Evolutionary conservation across 176 grass and related monocot genomes (phyloP), one percentile per base, ranked within the genome.

Genomic region (Carex parvula): DNA sequence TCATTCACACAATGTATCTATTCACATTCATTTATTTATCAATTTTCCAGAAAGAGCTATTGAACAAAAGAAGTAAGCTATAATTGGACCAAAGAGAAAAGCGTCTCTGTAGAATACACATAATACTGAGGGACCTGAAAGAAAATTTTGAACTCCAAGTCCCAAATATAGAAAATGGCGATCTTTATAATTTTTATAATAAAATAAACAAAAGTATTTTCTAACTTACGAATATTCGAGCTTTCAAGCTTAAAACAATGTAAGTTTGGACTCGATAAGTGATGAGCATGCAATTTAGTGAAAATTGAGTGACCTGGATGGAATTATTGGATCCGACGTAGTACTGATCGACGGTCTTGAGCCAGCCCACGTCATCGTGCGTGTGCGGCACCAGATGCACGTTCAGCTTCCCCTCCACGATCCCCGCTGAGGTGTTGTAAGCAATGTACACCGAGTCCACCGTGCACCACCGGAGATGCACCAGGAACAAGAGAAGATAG

Each of bases 271-370:
- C 3, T 33, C 1, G 4, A 52, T 68, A 60, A 84, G 22, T 2
- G 26, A 62, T 22, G 9, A 4, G n/a, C 1, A 61, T n/a, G 57
- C 57, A 81, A 81, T 61, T 61, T 9, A 81, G 29, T 39, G 30
- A 12, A 12, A 53, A 81, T 46, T 41, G 58, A 83, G 5, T 22
- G 80, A 94, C 92, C 92, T 94, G 90, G 81, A 94, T 94, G 87
- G 92, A 94, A 64, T 94, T 94, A 85, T 94, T 94, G 83, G 92
- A 94, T 55, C 92, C 92, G 13, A 94, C 92, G 72, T 91, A 94
- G 87, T 94, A 94, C 89, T 94, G 92, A 64, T 94, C 92, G 15
- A 94, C 81, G 50, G 92, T 94, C 87, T 94, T 94, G 72, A 94
- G 89, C 92, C 92, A 94, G 1, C 92, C 92, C 33, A 94, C 92